Conservation (phyloP, 129 eudicot genomes). For the Arctium minus region DNA sequence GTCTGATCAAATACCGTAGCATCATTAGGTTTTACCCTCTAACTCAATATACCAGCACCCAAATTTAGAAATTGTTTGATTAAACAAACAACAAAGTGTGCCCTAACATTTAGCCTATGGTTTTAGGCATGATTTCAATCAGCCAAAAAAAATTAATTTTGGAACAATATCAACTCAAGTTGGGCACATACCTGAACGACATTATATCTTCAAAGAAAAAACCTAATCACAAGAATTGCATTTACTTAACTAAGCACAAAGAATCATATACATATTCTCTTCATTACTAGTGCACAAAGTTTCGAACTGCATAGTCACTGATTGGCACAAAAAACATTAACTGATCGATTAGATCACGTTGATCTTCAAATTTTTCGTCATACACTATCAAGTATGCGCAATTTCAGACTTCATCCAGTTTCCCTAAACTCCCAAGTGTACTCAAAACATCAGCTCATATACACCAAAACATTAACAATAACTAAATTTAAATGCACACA, state of each 20-base stretch:
- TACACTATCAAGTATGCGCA: neutral
- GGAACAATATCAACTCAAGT: neutral
- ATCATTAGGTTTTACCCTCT: neutral
- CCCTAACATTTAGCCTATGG: neutral
- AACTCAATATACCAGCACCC: neutral
- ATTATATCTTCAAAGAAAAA: neutral
- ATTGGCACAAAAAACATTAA: conserved; percentile 11
- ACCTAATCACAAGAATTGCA: neutral
- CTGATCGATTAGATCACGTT: conserved; percentile 23
- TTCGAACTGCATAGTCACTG: conserved; percentile 9
- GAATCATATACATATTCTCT: neutral
- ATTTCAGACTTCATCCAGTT: conserved; percentile 3
- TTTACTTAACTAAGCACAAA: conserved; percentile 7
- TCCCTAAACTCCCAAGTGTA: conserved; percentile 5
- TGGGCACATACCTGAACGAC: neutral
- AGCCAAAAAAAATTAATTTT: neutral
- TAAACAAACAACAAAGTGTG: neutral
- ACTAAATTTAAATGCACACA: neutral
- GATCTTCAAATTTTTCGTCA: conserved; percentile 23
- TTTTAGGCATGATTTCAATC: neutral
- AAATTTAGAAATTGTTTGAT: neutral
- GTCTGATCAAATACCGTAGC: conserved; percentile 10
- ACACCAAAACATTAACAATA: conserved; percentile 7
- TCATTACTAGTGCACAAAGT: neutral
- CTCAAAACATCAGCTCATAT: conserved; percentile 14